Evolutionary conservation across 2,329 filamentous ascomycete genomes (phyloP).

Genomic region (Ascochyta koolunga): DNA sequence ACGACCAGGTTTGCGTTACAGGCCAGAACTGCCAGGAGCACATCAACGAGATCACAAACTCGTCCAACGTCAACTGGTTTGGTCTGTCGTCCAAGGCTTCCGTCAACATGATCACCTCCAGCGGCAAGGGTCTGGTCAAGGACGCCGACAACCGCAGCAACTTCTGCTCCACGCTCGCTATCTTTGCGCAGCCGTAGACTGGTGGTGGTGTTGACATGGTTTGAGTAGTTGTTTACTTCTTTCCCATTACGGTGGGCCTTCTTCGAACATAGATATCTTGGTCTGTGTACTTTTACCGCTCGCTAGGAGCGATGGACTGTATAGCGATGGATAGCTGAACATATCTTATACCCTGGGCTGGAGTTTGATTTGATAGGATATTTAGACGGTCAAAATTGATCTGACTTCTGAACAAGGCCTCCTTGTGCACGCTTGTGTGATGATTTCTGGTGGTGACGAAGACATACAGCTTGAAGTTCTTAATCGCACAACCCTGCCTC

Average conservation of each 20-base stretch:
- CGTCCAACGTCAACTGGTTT: conserved; percentile 54
- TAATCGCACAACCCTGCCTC: too few relatives aligned
- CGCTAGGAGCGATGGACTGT: not conserved
- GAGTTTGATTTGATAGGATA: conserved; percentile 10
- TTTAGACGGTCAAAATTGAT: conserved; percentile 12
- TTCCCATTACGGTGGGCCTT: conserved; percentile 19
- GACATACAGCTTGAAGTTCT: too few relatives aligned
- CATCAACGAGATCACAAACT: conserved; percentile 55
- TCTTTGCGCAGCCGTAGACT: conserved; percentile 34
- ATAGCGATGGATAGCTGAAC: conserved; percentile 11
- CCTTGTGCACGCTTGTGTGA: not conserved
- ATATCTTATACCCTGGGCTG: conserved; percentile 20
- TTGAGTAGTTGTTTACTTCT: conserved; percentile 32
- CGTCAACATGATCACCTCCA: conserved; percentile 56
- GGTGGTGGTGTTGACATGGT: conserved; percentile 9
- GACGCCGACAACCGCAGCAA: conserved; percentile 56
- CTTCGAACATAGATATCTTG: conserved; percentile 4
- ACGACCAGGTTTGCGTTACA: conserved; percentile 57
- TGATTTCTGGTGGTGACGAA: not conserved
- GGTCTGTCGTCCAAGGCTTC: conserved; percentile 57
- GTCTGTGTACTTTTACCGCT: conserved; percentile 3
- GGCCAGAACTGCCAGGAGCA: conserved; percentile 58
- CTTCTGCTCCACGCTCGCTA: conserved; percentile 56
- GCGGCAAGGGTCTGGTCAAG: conserved; percentile 43
- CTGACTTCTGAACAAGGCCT: conserved; percentile 1